Percentiles rank a stretch among this genome's conserved stretches.
Evolutionary conservation across 2,329 filamentous ascomycete genomes (phyloP).

Genomic region (Stagonosporopsis vannaccii): DNA sequence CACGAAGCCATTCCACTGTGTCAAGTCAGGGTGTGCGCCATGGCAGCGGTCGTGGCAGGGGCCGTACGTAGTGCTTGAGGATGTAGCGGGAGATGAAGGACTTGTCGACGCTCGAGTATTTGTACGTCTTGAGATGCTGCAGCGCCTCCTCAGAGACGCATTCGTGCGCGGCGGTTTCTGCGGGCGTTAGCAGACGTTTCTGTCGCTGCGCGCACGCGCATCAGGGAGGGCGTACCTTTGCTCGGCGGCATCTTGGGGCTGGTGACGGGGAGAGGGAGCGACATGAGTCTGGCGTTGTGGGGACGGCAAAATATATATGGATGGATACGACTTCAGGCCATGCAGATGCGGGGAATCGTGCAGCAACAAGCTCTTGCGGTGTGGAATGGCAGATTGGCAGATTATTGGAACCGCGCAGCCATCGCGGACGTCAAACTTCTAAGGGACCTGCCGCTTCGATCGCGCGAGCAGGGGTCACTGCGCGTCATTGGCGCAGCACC

Average conservation of each 20-base stretch:
- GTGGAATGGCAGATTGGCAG: slow-evolving; percentile 17
- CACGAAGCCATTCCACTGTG: slow-evolving; percentile 95
- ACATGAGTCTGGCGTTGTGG: slow-evolving; percentile 39
- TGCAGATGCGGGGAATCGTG: slow-evolving; percentile 22
- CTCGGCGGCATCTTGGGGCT: slow-evolving; percentile 48
- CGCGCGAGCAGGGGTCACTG: slow-evolving; percentile 12
- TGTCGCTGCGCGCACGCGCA: slow-evolving; percentile 2
- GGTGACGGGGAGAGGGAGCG: slow-evolving; percentile 47
- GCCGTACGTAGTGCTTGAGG: slow-evolving; percentile 87
- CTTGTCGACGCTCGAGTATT: slow-evolving; percentile 97
- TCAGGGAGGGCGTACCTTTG: slow-evolving; percentile 36
- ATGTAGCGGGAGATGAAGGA: slow-evolving; percentile 93
- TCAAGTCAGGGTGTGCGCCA: slow-evolving; percentile 33
- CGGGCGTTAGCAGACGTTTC: slow-evolving; percentile 6
- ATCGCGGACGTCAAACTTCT: slow-evolving; percentile 19
- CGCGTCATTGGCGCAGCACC: slow-evolving; percentile 16
- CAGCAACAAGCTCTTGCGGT: slow-evolving; percentile 18
- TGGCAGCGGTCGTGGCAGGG: background rate
- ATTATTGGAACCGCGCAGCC: slow-evolving; percentile 13
- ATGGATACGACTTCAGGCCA: slow-evolving; percentile 21
- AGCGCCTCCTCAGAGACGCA: slow-evolving; percentile 88
- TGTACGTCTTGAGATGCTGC: slow-evolving; percentile 91
- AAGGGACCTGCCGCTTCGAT: slow-evolving; percentile 18
- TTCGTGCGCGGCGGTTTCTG: slow-evolving; percentile 71
- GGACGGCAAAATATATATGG: slow-evolving; percentile 33